Evolutionary conservation across 257 asterid species (phyloP).

Genomic region (Solanum megistacrolobum): DNA sequence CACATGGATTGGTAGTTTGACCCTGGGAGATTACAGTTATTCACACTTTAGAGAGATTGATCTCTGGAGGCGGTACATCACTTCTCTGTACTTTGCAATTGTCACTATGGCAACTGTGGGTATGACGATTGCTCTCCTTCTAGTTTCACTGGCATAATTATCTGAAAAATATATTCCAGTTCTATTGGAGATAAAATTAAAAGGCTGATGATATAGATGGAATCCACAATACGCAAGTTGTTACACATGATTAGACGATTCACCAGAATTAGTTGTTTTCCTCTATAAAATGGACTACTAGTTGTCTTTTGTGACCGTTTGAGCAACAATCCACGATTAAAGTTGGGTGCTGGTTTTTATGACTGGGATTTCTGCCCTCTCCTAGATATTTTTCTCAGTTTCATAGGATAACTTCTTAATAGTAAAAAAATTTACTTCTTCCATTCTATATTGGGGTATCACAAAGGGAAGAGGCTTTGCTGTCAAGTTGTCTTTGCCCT

Average conservation of each 20-base stretch:
- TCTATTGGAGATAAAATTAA: not conserved
- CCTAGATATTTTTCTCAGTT: not conserved
- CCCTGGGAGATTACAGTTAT: constrained; percentile 72
- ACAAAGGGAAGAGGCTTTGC: not conserved
- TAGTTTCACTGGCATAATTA: not conserved
- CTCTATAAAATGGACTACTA: not conserved
- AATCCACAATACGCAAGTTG: not conserved
- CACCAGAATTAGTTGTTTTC: not conserved
- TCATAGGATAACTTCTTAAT: not conserved
- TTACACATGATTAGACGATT: not conserved
- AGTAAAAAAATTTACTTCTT: not conserved
- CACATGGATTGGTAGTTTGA: constrained; percentile 97
- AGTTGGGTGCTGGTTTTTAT: not conserved
- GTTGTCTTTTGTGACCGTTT: not conserved
- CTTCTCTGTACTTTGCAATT: constrained; percentile 82
- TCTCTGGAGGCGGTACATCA: constrained; percentile 73
- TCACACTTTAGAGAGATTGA: constrained; percentile 72
- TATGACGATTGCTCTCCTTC: constrained; percentile 22
- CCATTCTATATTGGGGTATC: not conserved
- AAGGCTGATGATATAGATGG: not conserved
- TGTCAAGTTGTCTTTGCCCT: not conserved
- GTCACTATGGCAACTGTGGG: constrained; percentile 99
- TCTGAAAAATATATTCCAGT: not conserved
- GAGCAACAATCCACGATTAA: not conserved
- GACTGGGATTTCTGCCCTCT: not conserved